phyloP scores from a whole-genome alignment of 164 flowering plant genomes.

The Stephania yunnanensis region DNA sequence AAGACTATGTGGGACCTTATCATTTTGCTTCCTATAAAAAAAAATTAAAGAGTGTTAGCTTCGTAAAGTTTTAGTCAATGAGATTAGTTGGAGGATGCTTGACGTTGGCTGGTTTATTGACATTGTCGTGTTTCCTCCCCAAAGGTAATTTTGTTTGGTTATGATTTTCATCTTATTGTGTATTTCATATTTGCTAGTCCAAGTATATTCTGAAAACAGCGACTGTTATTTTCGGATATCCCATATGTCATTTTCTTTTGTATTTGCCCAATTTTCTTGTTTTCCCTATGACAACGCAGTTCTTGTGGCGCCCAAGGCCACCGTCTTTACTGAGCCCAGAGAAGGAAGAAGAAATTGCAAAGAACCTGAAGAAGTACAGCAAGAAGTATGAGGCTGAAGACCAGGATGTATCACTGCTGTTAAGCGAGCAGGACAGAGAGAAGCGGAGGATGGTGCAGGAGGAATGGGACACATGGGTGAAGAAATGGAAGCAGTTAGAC shows the following conservation, averaged over 20 bases:
- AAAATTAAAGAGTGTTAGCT: too few species aligned
- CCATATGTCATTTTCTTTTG: background rate
- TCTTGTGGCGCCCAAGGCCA: slow-evolving; percentile 93
- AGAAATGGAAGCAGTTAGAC: slow-evolving; percentile 58
- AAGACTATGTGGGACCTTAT: too few species aligned
- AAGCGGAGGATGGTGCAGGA: slow-evolving; percentile 72
- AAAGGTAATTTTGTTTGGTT: background rate
- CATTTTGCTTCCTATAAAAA: too few species aligned
- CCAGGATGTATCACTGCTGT: slow-evolving; percentile 70
- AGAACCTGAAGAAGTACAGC: slow-evolving; percentile 87
- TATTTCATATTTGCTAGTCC: background rate
- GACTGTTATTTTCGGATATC: background rate
- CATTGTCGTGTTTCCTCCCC: too few species aligned
- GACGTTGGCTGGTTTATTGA: too few species aligned
- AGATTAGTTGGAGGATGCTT: too few species aligned
- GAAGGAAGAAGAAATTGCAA: slow-evolving; percentile 91
- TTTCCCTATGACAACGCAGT: slow-evolving; percentile 29
- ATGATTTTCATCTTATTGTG: background rate
- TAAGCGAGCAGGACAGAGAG: slow-evolving; percentile 94
- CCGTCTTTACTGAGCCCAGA: slow-evolving; percentile 68
- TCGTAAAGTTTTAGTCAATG: too few species aligned
- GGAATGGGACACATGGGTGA: slow-evolving; percentile 83
- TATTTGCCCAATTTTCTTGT: background rate
- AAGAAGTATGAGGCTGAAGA: slow-evolving; percentile 96
- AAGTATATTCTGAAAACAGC: background rate